A percentile compares a stretch with the other conserved stretches of the same genome.
Evolutionary conservation across 345 rosid species (phyloP).

Genomic region (Eucalyptus sp.): DNA sequence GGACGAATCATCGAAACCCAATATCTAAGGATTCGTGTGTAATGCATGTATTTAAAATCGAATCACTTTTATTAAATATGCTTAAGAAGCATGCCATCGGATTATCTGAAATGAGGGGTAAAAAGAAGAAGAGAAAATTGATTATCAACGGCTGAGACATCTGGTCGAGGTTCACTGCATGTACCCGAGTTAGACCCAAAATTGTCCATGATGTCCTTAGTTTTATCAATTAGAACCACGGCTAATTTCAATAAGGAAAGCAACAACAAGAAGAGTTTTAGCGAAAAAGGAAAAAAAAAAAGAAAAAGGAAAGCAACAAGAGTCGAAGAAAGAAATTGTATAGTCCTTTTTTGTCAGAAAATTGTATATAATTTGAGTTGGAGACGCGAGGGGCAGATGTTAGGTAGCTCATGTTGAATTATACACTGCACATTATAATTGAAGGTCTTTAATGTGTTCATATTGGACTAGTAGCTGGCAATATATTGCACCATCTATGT

Average conservation of each 20-base stretch:
- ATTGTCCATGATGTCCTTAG: neutral
- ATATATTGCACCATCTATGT: neutral
- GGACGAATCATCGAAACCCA: neutral
- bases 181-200: neutral
- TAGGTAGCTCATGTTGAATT: neutral
- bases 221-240: neutral
- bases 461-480: neutral
- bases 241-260: neutral
- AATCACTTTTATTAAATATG: neutral
- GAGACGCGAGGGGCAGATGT: neutral
- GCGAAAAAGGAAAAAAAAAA: no score
- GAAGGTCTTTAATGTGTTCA: neutral
- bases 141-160: neutral
- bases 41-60: neutral
- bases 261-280: neutral
- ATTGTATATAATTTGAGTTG: neutral
- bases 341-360: neutral
- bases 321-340: neutral
- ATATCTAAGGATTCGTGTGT: neutral
- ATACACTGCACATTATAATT: neutral
- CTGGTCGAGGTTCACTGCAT: neutral
- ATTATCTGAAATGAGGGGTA: neutral
- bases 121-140: neutral
- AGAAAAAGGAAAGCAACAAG: neutral
- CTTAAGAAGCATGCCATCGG: neutral